Evolutionary conservation across 306 rosid genomes (phyloP), one percentile per base, ranked within the genome.

Genomic region (Styphnolobium japonicum): DNA sequence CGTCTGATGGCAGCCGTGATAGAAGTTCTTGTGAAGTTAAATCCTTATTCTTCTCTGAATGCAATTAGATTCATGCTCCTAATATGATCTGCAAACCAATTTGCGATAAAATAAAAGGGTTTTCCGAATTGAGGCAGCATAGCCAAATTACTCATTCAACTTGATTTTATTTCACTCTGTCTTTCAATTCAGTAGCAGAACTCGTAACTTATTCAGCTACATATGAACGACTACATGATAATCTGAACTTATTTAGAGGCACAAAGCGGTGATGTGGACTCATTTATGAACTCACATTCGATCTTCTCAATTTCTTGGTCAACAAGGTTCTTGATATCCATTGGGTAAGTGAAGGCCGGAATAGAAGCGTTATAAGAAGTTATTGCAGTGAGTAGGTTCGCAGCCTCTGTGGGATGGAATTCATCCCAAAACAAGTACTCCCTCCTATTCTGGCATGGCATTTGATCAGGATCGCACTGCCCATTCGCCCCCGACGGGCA

Each of bases 351-450:
- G 53, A 71, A 71, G n/a, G 61, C 18, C 19, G 31, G 53, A 43
- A 64, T 6, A 4, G 23, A 3, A 34, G 81, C 29, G 31, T 37
- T 61, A 67, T 64, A 89, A 19, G 67, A 7, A 37, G 25, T 7
- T 19, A 0, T 12, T 18, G 90, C 88, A 25, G 6, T 12, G 46
- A 73, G 10, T 61, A 3, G 7, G 73, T 91, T 89, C 6, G 31
- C 29, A 3, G 78, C 78, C 15, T 83, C 89, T 0, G 88, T 77
- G 5, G 90, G 79, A 62, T 89, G 96, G 12, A 29, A 72, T 0
- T 42, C 57, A 76, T 91, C 96, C 89, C 88, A 89, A 45, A 87
- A 87, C n/a, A 77, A 55, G 22, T 87, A 83, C 2, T 78, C 88
- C 6, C 0, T 77, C 84, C 96, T 86, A 36, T 89, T 79, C 51